phyloP scores from a whole-genome alignment of 2,329 filamentous ascomycete species.

The Chrysoporthe puriensis region DNA sequence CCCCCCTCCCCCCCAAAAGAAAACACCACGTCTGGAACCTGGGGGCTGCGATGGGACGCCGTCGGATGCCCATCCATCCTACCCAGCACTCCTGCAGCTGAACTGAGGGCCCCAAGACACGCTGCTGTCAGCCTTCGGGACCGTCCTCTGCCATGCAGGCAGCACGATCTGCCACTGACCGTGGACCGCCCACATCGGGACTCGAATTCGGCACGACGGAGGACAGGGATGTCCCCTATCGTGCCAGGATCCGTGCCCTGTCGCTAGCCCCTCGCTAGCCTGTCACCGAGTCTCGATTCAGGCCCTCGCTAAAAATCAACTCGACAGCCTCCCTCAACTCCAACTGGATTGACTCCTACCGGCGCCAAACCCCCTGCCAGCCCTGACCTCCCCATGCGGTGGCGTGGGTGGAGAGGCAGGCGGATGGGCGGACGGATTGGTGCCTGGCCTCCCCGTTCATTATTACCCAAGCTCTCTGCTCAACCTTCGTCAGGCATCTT shows the following conservation, averaged over 20 bases:
- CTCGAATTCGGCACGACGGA: background rate
- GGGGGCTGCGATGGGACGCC: background rate
- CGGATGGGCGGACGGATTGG: too few species aligned
- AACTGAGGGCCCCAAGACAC: background rate
- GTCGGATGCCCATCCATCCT: background rate
- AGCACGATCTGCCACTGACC: too few species aligned
- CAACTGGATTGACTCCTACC: too few species aligned
- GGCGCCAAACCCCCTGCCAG: too few species aligned
- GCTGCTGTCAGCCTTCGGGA: constrained; percentile 11
- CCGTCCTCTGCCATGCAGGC: background rate
- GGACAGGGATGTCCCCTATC: background rate
- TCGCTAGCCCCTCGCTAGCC: constrained; percentile 1
- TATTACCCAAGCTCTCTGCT: too few species aligned
- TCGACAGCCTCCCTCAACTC: too few species aligned
- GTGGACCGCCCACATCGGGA: background rate
- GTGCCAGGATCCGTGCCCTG: background rate
- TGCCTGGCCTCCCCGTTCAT: too few species aligned
- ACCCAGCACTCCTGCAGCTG: background rate
- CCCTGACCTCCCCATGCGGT: too few species aligned
- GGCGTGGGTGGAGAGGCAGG: too few species aligned
- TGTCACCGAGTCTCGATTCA: background rate
- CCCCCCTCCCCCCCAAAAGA: background rate
- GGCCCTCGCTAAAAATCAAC: background rate
- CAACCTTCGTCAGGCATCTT: too few species aligned
- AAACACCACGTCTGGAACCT: background rate